Conservation (phyloP, 2,329 filamentous ascomycete species). For the Seiridium cupressi region DNA sequence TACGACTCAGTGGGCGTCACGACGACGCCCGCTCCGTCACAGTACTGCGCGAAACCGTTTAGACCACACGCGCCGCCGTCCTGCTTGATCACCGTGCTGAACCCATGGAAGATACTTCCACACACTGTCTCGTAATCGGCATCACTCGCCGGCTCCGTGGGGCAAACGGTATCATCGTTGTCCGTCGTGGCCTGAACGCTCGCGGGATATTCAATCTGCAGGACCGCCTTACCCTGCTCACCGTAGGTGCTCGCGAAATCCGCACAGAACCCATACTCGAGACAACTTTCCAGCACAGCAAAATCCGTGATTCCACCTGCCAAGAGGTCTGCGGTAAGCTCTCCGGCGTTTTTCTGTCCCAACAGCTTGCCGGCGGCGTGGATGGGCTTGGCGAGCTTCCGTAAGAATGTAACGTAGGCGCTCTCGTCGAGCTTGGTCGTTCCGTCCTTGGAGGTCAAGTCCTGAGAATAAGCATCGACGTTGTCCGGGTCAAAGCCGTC, state of each 20-base stretch:
- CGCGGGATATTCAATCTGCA: slow-evolving; percentile 9
- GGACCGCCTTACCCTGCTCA: background rate
- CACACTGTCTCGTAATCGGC: background rate
- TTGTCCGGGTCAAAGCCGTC: slow-evolving; percentile 9
- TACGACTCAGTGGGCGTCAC: background rate
- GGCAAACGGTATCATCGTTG: background rate
- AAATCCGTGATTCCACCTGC: background rate
- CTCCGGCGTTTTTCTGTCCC: slow-evolving; percentile 8
- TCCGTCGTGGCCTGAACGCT: background rate
- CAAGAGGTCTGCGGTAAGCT: background rate
- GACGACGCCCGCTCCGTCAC: background rate
- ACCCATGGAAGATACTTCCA: background rate
- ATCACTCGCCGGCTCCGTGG: background rate
- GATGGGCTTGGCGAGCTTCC: background rate
- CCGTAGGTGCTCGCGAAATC: background rate
- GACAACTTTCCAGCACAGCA: slow-evolving; percentile 1
- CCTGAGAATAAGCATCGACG: slow-evolving; percentile 2
- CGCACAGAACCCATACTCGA: background rate
- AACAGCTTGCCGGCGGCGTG: background rate
- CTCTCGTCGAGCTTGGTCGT: background rate
- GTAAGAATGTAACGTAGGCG: background rate
- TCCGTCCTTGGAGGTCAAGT: background rate
- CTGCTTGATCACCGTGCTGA: slow-evolving; percentile 5
- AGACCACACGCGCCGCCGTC: slow-evolving; percentile 1
- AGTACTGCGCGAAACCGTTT: slow-evolving; percentile 4